Base-by-base conservation (phyloP, 1,284 basidiomycete species). In the Thecaphora frezii region DNA sequence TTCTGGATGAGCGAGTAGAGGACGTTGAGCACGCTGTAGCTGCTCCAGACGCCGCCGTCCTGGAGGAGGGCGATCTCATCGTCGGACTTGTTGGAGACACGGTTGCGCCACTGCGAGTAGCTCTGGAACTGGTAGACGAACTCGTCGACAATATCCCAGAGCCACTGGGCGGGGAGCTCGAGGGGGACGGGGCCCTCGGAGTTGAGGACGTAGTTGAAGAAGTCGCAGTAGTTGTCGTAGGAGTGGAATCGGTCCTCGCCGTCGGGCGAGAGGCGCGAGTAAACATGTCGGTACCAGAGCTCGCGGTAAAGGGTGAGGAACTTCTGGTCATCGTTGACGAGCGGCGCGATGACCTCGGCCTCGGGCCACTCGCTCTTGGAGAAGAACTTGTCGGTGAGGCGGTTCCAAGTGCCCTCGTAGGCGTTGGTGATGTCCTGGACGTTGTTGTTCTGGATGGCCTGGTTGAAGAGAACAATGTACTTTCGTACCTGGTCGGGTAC, bases 91-190 rank as follows among this genome's bases (percentile, higher is more conserved):
- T 84, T 85, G 62, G 89, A 88, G 33, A 88, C 86, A 77, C 90
- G 90, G 39, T 89, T 89, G 53, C 93, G 84, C 88, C 78, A 76
- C 87, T 70, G 92, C 89, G 82, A 97, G 97, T 22, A 77, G 55
- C 89, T 89, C 80, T 96, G 91, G 84, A 94, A 98, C 80, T 97
- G 94, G 82, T 97, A 98, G 73, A 97, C 96, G 81, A 98, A 98
- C 78, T 97, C 94, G 82, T 97, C 94, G 74, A 97, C 89, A 81
- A 98, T 97, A 80, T 98, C 94, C 91, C 93, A 97, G 7, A 98
- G 82, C 94, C 94, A 98, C 80, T 97, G 93, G 61, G 93, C 90
- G 0, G 94, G 94, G 16, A 97, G 86, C 70, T 94, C 88, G 50
- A 97, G 87, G 18, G 87, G 81, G 0, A 97, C 93, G 1, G 94